Base-by-base conservation (phyloP, 2,329 filamentous ascomycete genomes). In the Mollisiaceae sp. region DNA sequence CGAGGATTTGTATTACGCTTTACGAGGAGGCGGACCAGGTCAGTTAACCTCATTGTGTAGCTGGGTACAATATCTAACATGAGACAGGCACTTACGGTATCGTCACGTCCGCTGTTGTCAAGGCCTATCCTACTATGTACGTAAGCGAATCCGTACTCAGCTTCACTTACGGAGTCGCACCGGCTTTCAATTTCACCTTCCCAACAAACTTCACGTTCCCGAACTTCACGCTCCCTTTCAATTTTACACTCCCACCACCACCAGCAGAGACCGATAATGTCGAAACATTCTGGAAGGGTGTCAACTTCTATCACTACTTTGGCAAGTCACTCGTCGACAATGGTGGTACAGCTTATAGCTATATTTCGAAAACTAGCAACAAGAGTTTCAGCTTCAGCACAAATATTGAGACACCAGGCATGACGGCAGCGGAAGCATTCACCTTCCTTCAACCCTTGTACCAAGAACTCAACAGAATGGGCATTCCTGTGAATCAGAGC, bases 261-360 rank as follows among this genome's bases (percentile, higher is more conserved):
- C 36, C 56, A 2, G 50, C 39, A 14, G 6, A 82, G 83, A 35
- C 62, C 9, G 8, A 45, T 5, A 47, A 63, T 24, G 22, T 54
- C 0, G 72, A 76, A 0, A 75, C 86, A 0, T 80, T 81, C 15
- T 82, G 83, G 45, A 78, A 79, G 0, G 85, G 85, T 4, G 76
- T 86, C 8, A 82, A 82, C 20, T 80, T 82, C 1, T 85, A 83
- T 70, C 81, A 81, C 47, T 70, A 74, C 24, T 76, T 86, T 24
- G 77, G 78, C 0, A 75, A 76, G 0, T 80, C 80, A 0, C 74
- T 80, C 6, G 76, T 76, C 71, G 74, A 1, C 64, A 45, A n/a
- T 50, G 66, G 68, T 15, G 65, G 66, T 3, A 56, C 62, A 2
- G 59, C 59, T 71, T 47, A 73, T 75, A 54, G 64, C 79, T 69